Evolutionary conservation across 768 basidiomycete species (phyloP).

Genomic region (Clitopilus passeckerianus): DNA sequence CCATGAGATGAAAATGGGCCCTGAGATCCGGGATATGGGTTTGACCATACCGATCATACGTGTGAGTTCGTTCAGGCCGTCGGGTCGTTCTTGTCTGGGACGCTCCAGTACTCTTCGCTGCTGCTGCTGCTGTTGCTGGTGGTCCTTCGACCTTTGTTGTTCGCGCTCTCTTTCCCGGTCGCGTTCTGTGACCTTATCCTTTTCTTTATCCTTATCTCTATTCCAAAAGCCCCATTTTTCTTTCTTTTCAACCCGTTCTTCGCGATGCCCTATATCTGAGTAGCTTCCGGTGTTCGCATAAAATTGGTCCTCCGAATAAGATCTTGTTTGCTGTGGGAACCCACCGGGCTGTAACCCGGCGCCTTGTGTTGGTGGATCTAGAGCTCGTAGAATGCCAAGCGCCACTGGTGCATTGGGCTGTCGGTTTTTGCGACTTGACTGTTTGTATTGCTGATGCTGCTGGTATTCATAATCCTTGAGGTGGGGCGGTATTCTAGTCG

Average conservation of each 20-base stretch:
- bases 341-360: conserved; percentile 8
- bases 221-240: conserved; percentile 58
- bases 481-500: conserved; percentile 4
- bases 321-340: conserved; percentile 20
- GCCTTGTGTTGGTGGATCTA: conserved; percentile 45
- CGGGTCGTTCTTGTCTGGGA: conserved; percentile 28
- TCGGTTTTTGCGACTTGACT: conserved; percentile 16
- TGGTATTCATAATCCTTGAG: conserved; percentile 17
- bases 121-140: not conserved
- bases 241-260: conserved; percentile 33
- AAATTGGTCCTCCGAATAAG: conserved; percentile 28
- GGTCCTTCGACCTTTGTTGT: conserved; percentile 19
- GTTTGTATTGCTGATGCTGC: conserved; percentile 10
- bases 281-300: conserved; percentile 1
- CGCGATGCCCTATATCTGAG: conserved; percentile 26
- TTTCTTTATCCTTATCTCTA: conserved; percentile 27
- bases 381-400: conserved; percentile 52
- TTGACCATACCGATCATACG: conserved; percentile 59
- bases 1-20: not conserved
- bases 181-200: conserved; percentile 30
- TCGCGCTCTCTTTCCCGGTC: conserved; percentile 28
- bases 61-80: conserved; percentile 48
- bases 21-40: not conserved
- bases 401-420: conserved; percentile 28
- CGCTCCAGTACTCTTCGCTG: conserved; percentile 8